phyloP scores from a whole-genome alignment of 805 yeast species.

The Saccharomycopsis javanensis region DNA sequence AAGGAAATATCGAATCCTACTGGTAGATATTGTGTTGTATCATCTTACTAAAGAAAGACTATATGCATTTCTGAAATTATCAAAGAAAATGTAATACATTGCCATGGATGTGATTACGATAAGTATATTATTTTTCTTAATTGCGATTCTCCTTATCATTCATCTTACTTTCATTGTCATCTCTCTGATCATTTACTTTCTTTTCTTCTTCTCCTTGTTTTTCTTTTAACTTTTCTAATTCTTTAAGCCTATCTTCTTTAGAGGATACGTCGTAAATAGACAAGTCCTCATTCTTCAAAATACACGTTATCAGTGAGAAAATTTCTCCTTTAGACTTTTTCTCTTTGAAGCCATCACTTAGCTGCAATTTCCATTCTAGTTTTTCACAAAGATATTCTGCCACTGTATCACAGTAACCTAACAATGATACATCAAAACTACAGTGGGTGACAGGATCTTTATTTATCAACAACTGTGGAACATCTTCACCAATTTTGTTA shows the following conservation, averaged over 20 bases:
- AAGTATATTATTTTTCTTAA: not conserved
- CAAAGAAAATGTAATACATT: too few species aligned
- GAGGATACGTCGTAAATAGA: not conserved
- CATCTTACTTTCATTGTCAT: not conserved
- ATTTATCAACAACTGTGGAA: conserved; percentile 76
- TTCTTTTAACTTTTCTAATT: not conserved
- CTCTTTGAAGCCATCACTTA: not conserved
- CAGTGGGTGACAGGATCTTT: conserved; percentile 66
- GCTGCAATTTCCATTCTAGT: conserved; percentile 45
- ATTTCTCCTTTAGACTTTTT: not conserved
- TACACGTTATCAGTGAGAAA: not conserved
- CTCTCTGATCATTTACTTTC: not conserved
- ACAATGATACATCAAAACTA: conserved; percentile 65
- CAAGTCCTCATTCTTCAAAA: not conserved
- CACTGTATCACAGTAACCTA: conserved; percentile 80
- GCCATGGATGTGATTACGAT: too few species aligned
- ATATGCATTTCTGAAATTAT: too few species aligned
- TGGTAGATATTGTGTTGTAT: too few species aligned
- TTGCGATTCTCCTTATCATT: not conserved
- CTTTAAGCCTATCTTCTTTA: not conserved
- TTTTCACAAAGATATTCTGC: conserved; percentile 53
- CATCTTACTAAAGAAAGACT: too few species aligned
- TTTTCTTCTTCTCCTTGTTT: not conserved
- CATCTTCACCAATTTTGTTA: conserved; percentile 56
- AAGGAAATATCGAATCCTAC: too few species aligned